Percentiles rank a stretch among this genome's conserved stretches.
Evolutionary conservation across 257 asterid genomes (phyloP).

Genomic region (Salvia miltiorrhiza): DNA sequence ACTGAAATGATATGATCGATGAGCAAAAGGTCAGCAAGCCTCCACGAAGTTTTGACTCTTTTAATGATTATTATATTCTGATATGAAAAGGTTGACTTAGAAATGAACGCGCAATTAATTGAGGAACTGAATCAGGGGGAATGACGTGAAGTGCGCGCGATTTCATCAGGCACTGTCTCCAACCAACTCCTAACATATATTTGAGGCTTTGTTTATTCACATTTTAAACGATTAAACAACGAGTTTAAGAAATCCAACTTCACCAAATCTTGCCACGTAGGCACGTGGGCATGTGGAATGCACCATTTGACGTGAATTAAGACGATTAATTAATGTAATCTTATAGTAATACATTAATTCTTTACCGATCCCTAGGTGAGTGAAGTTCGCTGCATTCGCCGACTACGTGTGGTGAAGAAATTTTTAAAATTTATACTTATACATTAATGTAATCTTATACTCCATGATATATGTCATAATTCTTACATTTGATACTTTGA

Average conservation of each 20-base stretch:
- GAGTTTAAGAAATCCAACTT: constrained; percentile 21
- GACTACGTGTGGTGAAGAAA: background rate
- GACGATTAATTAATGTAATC: constrained; percentile 4
- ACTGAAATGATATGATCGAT: too few species aligned
- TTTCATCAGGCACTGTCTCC: constrained; percentile 22
- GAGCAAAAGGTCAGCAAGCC: background rate
- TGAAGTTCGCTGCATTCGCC: constrained; percentile 36
- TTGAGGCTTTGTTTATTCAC: background rate
- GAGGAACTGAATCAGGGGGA: constrained; percentile 16
- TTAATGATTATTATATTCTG: background rate
- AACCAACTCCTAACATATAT: background rate
- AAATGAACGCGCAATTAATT: constrained; percentile 17
- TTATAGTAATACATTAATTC: constrained; percentile 26
- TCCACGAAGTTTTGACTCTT: constrained; percentile 23
- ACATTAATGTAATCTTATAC: too few species aligned
- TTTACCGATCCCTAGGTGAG: constrained; percentile 55
- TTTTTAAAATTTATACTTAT: too few species aligned
- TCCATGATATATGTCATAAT: too few species aligned
- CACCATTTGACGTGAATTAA: constrained; percentile 18
- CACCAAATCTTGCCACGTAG: constrained; percentile 33
- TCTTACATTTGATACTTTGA: too few species aligned
- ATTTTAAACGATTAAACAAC: background rate
- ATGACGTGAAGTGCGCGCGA: constrained; percentile 18
- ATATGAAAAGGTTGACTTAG: constrained; percentile 37
- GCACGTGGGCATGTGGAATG: constrained; percentile 32